Evolutionary conservation across 371 early-diverging fungal species (phyloP).

Genomic region (Basidiobolus meristosporus): DNA sequence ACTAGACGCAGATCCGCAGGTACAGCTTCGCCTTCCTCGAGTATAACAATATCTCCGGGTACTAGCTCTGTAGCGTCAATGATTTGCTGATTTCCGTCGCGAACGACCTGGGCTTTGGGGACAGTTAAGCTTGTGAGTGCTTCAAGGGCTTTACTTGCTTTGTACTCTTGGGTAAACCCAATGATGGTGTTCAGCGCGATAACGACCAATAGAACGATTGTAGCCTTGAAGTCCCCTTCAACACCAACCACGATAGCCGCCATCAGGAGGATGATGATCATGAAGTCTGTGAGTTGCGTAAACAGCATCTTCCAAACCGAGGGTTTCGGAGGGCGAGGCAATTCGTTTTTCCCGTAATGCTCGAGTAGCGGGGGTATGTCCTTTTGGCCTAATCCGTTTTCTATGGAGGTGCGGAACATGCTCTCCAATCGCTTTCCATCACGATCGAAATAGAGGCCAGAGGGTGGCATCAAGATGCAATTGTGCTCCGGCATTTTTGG

Average conservation of each 20-base stretch:
- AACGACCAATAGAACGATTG: conserved; percentile 42
- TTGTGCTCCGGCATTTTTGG: too few species aligned
- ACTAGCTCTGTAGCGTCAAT: conserved; percentile 35
- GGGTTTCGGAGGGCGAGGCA: too few species aligned
- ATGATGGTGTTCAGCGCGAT: conserved; percentile 48
- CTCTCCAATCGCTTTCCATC: too few species aligned
- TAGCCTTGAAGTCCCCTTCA: conserved; percentile 48
- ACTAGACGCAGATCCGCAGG: conserved; percentile 79
- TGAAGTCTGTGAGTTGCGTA: conserved; percentile 78
- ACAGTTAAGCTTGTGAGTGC: conserved; percentile 35
- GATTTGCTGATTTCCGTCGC: conserved; percentile 28
- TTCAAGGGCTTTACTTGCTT: conserved; percentile 36
- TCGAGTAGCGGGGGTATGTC: too few species aligned
- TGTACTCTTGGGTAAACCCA: conserved; percentile 45
- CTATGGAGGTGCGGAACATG: too few species aligned
- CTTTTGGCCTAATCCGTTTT: too few species aligned
- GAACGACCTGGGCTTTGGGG: conserved; percentile 42
- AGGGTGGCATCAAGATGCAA: too few species aligned
- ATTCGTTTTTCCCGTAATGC: too few species aligned
- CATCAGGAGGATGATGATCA: conserved; percentile 63
- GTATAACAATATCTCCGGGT: conserved; percentile 60
- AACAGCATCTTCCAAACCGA: conserved; percentile 60
- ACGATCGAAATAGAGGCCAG: too few species aligned
- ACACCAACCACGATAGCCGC: conserved; percentile 65
- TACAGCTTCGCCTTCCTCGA: conserved; percentile 75